A percentile compares a stretch with the other conserved stretches of the same genome.
Conservation (phyloP, 768 basidiomycete genomes). For the Pulveroboletus sp. region DNA sequence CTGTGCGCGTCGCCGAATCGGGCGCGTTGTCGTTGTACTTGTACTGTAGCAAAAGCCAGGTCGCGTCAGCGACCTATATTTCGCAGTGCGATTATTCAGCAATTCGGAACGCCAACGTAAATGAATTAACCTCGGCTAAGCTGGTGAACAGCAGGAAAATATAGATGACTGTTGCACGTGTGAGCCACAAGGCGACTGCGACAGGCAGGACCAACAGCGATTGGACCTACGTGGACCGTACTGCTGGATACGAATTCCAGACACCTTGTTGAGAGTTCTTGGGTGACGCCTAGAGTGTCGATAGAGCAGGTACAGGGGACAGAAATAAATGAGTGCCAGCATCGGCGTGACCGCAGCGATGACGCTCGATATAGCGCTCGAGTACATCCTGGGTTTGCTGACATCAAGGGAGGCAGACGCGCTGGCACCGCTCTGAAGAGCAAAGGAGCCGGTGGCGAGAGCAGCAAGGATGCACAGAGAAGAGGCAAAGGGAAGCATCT, state of each 20-base stretch:
- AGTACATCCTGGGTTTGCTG: slow-evolving; percentile 30
- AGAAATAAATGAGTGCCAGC: slow-evolving; percentile 44
- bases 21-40: slow-evolving; percentile 49
- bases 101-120: neutral
- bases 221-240: slow-evolving; percentile 48
- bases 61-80: slow-evolving; percentile 46
- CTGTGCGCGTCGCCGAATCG: slow-evolving; percentile 38
- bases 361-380: slow-evolving; percentile 33
- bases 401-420: slow-evolving; percentile 18
- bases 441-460: slow-evolving; percentile 30
- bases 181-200: slow-evolving; percentile 16
- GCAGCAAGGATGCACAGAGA: slow-evolving; percentile 32
- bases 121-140: slow-evolving; percentile 39
- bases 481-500: slow-evolving; percentile 35
- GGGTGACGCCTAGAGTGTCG: slow-evolving; percentile 43
- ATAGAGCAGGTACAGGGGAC: slow-evolving; percentile 46
- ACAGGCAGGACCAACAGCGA: neutral
- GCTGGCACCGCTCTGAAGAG: slow-evolving; percentile 19
- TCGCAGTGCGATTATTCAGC: slow-evolving; percentile 1
- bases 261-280: slow-evolving; percentile 46
- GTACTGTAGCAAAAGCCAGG: slow-evolving; percentile 59
- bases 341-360: slow-evolving; percentile 34
- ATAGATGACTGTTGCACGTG: slow-evolving; percentile 40
- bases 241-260: slow-evolving; percentile 42
- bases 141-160: slow-evolving; percentile 46